Conservation (phyloP, 1,284 basidiomycete species). For the Mycosarcoma maydis region DNA sequence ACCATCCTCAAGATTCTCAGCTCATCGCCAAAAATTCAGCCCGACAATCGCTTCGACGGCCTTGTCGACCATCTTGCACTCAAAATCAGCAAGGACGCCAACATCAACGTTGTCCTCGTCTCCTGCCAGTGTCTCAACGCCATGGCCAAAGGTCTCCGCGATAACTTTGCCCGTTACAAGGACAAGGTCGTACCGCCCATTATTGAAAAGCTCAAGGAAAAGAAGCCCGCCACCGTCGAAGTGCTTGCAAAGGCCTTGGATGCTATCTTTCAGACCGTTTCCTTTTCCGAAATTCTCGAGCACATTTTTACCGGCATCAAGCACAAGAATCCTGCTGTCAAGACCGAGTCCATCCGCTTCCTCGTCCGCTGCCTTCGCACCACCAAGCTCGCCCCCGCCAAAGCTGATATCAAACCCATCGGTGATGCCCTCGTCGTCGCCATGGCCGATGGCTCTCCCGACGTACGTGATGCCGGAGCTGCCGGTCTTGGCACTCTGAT, state of each 20-base stretch:
- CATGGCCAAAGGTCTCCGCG: slow-evolving; percentile 80
- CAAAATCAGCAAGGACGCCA: slow-evolving; percentile 88
- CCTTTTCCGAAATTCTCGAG: slow-evolving; percentile 82
- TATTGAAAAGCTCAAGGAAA: slow-evolving; percentile 91
- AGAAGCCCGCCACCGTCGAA: slow-evolving; percentile 89
- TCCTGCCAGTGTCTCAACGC: slow-evolving; percentile 87
- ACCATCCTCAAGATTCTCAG: slow-evolving; percentile 80
- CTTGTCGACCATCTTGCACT: slow-evolving; percentile 80
- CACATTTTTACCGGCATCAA: slow-evolving; percentile 81
- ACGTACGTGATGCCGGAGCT: slow-evolving; percentile 89
- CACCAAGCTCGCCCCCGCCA: slow-evolving; percentile 75
- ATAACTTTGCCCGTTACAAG: slow-evolving; percentile 79
- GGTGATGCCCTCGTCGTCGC: slow-evolving; percentile 81
- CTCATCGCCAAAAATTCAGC: slow-evolving; percentile 78
- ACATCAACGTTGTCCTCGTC: slow-evolving; percentile 92
- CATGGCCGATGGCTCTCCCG: slow-evolving; percentile 88
- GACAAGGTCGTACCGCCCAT: slow-evolving; percentile 80
- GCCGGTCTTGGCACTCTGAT: slow-evolving; percentile 87
- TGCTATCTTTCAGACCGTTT: slow-evolving; percentile 81
- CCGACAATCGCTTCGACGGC: slow-evolving; percentile 76
- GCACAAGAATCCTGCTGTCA: slow-evolving; percentile 96
- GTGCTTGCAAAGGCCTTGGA: slow-evolving; percentile 87
- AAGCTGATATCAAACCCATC: slow-evolving; percentile 82
- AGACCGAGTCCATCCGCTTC: slow-evolving; percentile 91
- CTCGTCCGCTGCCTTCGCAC: slow-evolving; percentile 79